Conservation (phyloP, 345 rosid genomes). For the Eucalyptus polyanthemos region DNA sequence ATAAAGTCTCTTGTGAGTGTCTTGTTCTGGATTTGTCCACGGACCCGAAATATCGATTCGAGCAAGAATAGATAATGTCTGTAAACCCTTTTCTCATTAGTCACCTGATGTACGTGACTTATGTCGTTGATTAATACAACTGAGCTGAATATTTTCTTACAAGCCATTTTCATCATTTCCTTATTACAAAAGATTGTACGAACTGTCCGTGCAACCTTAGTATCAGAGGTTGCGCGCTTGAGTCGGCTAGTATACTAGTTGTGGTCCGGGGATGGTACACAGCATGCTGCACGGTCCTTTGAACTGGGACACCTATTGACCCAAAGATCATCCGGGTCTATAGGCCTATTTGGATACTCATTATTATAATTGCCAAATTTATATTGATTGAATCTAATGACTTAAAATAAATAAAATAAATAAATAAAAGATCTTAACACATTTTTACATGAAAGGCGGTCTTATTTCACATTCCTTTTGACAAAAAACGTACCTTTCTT, state of each 20-base stretch:
- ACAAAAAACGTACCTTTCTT: too few relatives aligned
- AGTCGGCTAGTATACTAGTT: not conserved
- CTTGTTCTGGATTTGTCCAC: not conserved
- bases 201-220: fast-evolving
- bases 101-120: not conserved
- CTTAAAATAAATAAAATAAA: too few relatives aligned
- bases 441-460: not conserved
- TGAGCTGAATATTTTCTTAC: fast-evolving
- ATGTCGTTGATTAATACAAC: not conserved
- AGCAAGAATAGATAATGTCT: too few relatives aligned
- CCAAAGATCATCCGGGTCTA: fast-evolving
- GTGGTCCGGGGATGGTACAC: not conserved
- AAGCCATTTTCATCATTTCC: not conserved
- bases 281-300: not conserved
- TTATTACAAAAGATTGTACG: too few relatives aligned
- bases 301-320: not conserved
- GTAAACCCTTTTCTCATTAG: too few relatives aligned
- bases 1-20: not conserved
- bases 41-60: fast-evolving
- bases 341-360: not conserved
- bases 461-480: not conserved
- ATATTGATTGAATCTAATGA: too few relatives aligned
- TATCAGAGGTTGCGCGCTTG: fast-evolving
- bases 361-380: too few relatives aligned
- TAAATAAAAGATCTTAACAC: too few relatives aligned